Evolutionary conservation across 108 stramenopile genomes (phyloP).

Genomic region (Thalassiosira profunda): DNA sequence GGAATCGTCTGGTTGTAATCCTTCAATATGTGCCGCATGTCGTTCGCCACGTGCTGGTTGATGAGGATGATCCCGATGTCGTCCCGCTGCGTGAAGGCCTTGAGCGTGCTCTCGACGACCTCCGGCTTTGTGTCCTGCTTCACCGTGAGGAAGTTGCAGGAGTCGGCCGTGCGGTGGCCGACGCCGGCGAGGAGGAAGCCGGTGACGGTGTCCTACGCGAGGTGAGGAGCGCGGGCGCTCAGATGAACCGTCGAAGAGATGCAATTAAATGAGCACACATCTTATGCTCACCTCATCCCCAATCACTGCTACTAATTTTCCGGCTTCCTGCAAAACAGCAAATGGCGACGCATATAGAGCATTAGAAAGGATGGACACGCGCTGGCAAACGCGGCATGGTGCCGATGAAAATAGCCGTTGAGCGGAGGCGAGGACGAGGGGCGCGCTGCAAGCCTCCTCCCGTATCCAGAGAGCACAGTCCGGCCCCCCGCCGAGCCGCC

Average conservation of each 20-base stretch:
- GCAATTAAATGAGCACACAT: neutral
- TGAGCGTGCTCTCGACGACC: conserved; percentile 85
- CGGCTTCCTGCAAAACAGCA: conserved; percentile 84
- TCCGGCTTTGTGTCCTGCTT: conserved; percentile 85
- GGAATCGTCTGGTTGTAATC: conserved; percentile 97
- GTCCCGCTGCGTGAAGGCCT: conserved; percentile 79
- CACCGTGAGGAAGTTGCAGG: conserved; percentile 97
- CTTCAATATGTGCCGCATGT: conserved; percentile 97
- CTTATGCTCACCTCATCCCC: conserved; percentile 88
- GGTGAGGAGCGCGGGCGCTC: neutral
- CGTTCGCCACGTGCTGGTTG: conserved; percentile 97
- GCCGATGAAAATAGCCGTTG: too few species aligned
- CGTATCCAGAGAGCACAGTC: too few species aligned
- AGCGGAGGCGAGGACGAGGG: too few species aligned
- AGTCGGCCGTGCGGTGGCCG: conserved; percentile 95
- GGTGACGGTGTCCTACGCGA: conserved; percentile 94
- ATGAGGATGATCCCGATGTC: conserved; percentile 98
- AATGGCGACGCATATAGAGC: too few species aligned
- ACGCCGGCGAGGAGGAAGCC: conserved; percentile 98
- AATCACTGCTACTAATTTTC: conserved; percentile 94
- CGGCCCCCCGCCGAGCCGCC: too few species aligned
- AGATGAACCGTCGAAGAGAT: neutral
- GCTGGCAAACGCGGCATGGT: too few species aligned
- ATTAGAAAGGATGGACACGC: too few species aligned
- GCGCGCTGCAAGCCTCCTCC: too few species aligned